Evolutionary conservation across 2,329 filamentous ascomycete species (phyloP).

Genomic region (Clonostachys rhizophaga): DNA sequence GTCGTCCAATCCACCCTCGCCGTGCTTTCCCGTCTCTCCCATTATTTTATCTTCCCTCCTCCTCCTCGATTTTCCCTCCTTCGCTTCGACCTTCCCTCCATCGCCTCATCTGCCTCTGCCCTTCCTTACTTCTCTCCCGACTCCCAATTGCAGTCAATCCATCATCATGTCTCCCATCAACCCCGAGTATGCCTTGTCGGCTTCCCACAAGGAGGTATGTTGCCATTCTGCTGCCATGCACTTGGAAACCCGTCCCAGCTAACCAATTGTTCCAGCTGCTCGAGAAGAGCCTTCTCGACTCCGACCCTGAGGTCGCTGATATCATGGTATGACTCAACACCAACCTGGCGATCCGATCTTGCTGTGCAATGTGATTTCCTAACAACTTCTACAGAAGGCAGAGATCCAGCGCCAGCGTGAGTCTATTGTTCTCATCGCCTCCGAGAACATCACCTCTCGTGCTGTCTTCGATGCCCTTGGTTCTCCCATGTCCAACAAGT

Average conservation of each 20-base stretch:
- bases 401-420: constrained; percentile 97
- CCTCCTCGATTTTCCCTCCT: constrained; percentile 1
- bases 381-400: constrained; percentile 57
- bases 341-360: neutral
- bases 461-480: constrained; percentile 97
- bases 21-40: constrained; percentile 2
- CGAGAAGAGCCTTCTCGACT: constrained; percentile 88
- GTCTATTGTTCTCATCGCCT: constrained; percentile 97
- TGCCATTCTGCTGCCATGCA: no score
- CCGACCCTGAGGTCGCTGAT: constrained; percentile 88
- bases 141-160: constrained; percentile 1
- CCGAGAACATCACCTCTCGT: constrained; percentile 98
- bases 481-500: constrained; percentile 96
- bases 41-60: constrained; percentile 4
- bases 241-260: no score
- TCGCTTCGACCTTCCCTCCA: no score
- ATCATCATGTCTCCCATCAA: constrained; percentile 31
- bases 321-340: constrained; percentile 74
- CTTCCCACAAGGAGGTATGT: constrained; percentile 50
- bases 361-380: constrained; percentile 12
- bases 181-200: constrained; percentile 46
- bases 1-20: no score
- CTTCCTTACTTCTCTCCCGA: neutral
- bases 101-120: neutral
- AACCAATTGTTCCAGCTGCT: constrained; percentile 63